Base-by-base conservation (phyloP, 139 green algal species). In the Monoraphidium neglectum region DNA sequence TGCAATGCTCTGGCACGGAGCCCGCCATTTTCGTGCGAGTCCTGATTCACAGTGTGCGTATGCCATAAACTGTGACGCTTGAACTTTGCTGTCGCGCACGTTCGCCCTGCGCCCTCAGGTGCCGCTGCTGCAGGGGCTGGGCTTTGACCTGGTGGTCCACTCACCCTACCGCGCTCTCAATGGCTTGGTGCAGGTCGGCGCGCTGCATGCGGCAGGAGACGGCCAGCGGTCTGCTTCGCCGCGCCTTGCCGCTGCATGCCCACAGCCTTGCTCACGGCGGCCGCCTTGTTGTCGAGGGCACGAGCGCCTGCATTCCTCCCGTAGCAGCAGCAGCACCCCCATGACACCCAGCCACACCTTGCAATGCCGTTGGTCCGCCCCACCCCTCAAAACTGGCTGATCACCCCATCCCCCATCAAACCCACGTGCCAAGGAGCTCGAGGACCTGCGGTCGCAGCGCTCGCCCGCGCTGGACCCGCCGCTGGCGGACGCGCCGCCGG, bases 141-240 rank as follows among this genome's bases (percentile, higher is more conserved):
- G 82, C 10, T 97, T 95, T 72, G 92, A 97, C 76, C 87, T 97
- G n/a, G 83, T 95, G 18, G 82, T 92, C 33, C 82, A 92, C 81
- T 88, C 83, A 3, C 89, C 90, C 15, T 92, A 93, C 83, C 72
- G 85, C 24, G 70, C 88, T 13, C 70, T 96, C 1, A 68, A 83
- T 5, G 91, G 91, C 2, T 78, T 93, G 13, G 46, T 94, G 2
- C 74, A 90, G 74, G 89, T 89, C 54, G 0, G 77, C 8, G 65
- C n/a, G 36, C 21, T 33, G 23, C 26, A 30, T 33, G 28, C 15
- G 32, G 30, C 18, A 28, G 28, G 28, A 21, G 28, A 6, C 46
- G 18, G 28, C 8, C 63, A 46, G 63, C 32, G 13, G 40, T 70
- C 10, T 47, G 26, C 26, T 51, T 13, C 35, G 18, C 13, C 30